Evolutionary conservation across 1,139 yeast genomes (phyloP).

Genomic region (Pneumocystis murina): DNA sequence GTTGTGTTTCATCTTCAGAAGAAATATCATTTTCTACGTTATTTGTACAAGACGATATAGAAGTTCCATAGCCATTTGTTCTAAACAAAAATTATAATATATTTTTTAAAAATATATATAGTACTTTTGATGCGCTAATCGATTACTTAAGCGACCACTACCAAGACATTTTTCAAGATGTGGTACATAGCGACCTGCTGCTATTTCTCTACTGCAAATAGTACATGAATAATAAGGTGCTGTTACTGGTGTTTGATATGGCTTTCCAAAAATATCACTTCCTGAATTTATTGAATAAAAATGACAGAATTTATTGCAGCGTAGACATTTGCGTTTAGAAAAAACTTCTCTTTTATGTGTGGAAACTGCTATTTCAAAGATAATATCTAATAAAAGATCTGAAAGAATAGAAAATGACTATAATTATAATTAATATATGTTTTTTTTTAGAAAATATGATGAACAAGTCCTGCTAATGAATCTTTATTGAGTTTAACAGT

Average conservation of each 20-base stretch:
- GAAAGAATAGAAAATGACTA: not conserved
- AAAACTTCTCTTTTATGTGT: not conserved
- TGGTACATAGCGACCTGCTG: slow-evolving; percentile 84
- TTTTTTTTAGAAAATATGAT: not conserved
- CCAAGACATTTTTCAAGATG: slow-evolving; percentile 80
- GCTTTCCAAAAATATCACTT: not conserved
- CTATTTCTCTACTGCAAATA: slow-evolving; percentile 71
- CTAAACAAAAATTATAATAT: not conserved
- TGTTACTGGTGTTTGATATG: not conserved
- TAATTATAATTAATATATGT: not conserved
- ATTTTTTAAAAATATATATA: not conserved
- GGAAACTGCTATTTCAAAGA: not conserved
- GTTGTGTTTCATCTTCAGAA: not conserved
- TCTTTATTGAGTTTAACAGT: not conserved
- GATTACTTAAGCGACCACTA: not conserved
- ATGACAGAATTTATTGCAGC: not conserved
- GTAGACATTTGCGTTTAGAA: not conserved
- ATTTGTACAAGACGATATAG: not conserved
- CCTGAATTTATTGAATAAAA: not conserved
- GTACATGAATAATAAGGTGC: slow-evolving; percentile 52
- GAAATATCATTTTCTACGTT: not conserved
- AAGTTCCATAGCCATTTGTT: not conserved
- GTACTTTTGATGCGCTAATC: not conserved
- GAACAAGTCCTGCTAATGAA: not conserved
- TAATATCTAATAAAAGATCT: not conserved